Evolutionary conservation across 495 filamentous ascomycete genomes (phyloP).

Genomic region (Penicillium macrosclerotiorum): DNA sequence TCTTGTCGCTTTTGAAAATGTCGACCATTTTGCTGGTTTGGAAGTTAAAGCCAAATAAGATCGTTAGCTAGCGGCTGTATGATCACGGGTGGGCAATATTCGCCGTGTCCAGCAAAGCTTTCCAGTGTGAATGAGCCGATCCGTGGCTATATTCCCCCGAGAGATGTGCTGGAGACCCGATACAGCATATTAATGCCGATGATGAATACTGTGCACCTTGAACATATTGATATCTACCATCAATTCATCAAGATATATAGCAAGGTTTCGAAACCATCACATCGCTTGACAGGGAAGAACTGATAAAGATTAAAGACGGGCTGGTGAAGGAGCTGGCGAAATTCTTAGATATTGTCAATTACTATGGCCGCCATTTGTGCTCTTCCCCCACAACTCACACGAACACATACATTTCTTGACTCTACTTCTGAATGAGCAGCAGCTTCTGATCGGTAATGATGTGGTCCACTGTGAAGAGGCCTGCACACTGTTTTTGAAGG

Average conservation of each 20-base stretch:
- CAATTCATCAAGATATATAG: too few relatives aligned
- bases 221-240: too few relatives aligned
- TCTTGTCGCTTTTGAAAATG: constrained; percentile 25
- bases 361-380: too few relatives aligned
- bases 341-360: too few relatives aligned
- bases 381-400: too few relatives aligned
- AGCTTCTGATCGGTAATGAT: neutral
- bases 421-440: constrained; percentile 2
- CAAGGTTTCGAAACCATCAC: too few relatives aligned
- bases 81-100: constrained; percentile 23
- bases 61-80: constrained; percentile 13
- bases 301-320: too few relatives aligned
- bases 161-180: constrained; percentile 21
- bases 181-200: too few relatives aligned
- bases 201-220: too few relatives aligned
- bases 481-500: neutral
- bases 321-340: too few relatives aligned
- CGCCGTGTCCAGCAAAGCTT: constrained; percentile 20
- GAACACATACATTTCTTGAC: too few relatives aligned
- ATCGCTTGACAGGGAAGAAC: too few relatives aligned
- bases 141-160: constrained; percentile 25
- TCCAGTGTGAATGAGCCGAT: constrained; percentile 24
- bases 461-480: neutral
- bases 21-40: constrained; percentile 27
- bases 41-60: constrained; percentile 24